Conservation (phyloP, 1,284 basidiomycete genomes). For the Tylopilus sp. region DNA sequence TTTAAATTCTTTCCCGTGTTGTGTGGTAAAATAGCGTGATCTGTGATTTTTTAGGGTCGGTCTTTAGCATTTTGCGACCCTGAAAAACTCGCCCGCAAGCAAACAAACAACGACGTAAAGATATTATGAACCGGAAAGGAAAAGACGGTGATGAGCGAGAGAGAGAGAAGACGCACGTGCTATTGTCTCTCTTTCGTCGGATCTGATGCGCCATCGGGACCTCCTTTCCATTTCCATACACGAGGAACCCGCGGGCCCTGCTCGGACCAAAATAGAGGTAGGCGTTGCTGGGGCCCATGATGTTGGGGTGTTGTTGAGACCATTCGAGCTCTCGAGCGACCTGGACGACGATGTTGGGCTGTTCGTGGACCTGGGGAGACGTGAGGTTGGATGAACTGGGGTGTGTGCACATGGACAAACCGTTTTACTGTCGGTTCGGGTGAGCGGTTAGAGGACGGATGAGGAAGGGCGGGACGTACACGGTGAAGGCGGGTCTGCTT, state of each 20-base stretch:
- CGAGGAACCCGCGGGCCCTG: constrained; percentile 53
- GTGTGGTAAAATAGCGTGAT: constrained; percentile 65
- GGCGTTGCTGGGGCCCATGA: constrained; percentile 67
- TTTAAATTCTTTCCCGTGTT: constrained; percentile 61
- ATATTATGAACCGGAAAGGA: not conserved
- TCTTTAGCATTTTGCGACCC: too few relatives aligned
- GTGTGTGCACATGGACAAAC: constrained; percentile 1
- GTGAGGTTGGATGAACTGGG: not conserved
- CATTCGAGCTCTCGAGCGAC: constrained; percentile 59
- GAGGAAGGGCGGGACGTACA: constrained; percentile 43
- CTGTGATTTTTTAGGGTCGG: constrained; percentile 33
- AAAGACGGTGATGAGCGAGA: not conserved
- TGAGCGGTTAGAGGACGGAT: constrained; percentile 7
- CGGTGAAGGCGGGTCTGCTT: constrained; percentile 56
- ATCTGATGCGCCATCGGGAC: constrained; percentile 54
- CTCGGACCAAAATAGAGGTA: constrained; percentile 69
- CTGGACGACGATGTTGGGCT: constrained; percentile 57
- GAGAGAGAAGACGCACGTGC: constrained; percentile 46
- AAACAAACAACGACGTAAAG: not conserved
- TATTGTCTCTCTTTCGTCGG: constrained; percentile 52
- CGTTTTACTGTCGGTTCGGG: constrained; percentile 21
- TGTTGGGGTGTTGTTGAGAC: constrained; percentile 56
- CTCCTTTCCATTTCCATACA: constrained; percentile 60
- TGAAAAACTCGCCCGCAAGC: too few relatives aligned
- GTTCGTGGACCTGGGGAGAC: constrained; percentile 42